phyloP scores from a whole-genome alignment of 768 basidiomycete species.

The Gautieria morchelliformis region DNA sequence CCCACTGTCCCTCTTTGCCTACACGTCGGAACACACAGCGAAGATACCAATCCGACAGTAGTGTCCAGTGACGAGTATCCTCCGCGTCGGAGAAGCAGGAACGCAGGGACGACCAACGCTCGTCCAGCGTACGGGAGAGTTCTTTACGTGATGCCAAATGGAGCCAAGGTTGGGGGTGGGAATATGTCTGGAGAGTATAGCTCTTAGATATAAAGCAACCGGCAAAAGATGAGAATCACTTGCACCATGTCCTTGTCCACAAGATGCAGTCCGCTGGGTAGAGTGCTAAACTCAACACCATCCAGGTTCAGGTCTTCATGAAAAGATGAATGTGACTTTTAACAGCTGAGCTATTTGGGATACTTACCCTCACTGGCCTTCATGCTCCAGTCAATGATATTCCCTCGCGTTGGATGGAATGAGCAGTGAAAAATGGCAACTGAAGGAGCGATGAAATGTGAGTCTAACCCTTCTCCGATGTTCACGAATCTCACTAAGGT shows the following conservation, averaged over 20 bases:
- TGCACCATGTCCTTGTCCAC: constrained; percentile 76
- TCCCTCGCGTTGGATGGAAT: constrained; percentile 78
- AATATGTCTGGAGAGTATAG: constrained; percentile 39
- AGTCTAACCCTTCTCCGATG: neutral
- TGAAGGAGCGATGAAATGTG: constrained; percentile 17
- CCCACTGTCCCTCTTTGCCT: constrained; percentile 4
- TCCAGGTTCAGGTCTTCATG: constrained; percentile 52
- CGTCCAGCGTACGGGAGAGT: constrained; percentile 38
- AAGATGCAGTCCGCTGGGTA: constrained; percentile 75
- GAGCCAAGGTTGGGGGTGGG: constrained; percentile 63
- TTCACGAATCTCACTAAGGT: neutral
- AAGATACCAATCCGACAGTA: constrained; percentile 7
- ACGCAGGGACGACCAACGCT: neutral
- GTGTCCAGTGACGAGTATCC: constrained; percentile 1
- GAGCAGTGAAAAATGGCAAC: constrained; percentile 80
- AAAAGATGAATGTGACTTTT: neutral
- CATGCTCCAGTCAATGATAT: constrained; percentile 69
- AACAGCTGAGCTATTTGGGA: neutral
- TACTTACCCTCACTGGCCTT: constrained; percentile 57
- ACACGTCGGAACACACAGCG: constrained; percentile 5
- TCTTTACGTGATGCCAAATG: constrained; percentile 58
- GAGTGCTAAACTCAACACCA: constrained; percentile 67
- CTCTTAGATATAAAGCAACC: neutral
- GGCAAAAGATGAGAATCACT: constrained; percentile 20
- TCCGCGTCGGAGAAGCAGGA: constrained; percentile 23